These are phyloP conservation scores for Elsinoe ampelina DNA, from an alignment of 2,329 filamentous ascomycete species.

Conservation along the genomic window DNA sequence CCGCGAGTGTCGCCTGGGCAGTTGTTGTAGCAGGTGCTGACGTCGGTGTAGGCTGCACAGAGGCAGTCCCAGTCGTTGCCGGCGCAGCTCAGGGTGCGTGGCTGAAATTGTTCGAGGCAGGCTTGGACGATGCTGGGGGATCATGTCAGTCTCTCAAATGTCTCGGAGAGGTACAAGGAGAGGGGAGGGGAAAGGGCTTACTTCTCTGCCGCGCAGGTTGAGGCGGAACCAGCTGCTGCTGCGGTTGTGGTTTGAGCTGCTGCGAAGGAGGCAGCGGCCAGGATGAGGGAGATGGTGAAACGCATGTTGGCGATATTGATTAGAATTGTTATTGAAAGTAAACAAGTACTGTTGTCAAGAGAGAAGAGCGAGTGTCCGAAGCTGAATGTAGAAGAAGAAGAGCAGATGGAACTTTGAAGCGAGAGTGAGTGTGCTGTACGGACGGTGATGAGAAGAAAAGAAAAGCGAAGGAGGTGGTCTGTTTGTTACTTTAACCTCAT, in stretches of 20 bases:
- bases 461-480: neutral
- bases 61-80: conserved; percentile 48
- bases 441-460: neutral
- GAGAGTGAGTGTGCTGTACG: neutral
- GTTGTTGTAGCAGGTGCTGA: conserved; percentile 50
- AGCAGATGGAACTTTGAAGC: neutral
- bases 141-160: conserved; percentile 4
- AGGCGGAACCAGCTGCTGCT: conserved; percentile 20
- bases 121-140: conserved; percentile 41
- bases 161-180: neutral
- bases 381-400: neutral
- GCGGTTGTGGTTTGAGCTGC: conserved; percentile 33
- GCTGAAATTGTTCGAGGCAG: conserved; percentile 35
- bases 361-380: conserved; percentile 8
- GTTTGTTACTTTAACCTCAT: neutral
- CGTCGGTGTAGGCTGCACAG: conserved; percentile 43
- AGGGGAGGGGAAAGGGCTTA: conserved; percentile 19
- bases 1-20: conserved; percentile 38
- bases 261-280: conserved; percentile 31
- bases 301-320: conserved; percentile 11
- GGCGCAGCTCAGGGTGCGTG: conserved; percentile 36
- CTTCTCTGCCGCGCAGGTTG: conserved; percentile 30
- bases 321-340: neutral
- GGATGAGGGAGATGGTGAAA: conserved; percentile 20
- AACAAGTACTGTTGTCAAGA: neutral